Percentiles rank a stretch among this genome's conserved stretches.
phyloP scores from a whole-genome alignment of 257 asterid species.

The Solanum virginianum region DNA sequence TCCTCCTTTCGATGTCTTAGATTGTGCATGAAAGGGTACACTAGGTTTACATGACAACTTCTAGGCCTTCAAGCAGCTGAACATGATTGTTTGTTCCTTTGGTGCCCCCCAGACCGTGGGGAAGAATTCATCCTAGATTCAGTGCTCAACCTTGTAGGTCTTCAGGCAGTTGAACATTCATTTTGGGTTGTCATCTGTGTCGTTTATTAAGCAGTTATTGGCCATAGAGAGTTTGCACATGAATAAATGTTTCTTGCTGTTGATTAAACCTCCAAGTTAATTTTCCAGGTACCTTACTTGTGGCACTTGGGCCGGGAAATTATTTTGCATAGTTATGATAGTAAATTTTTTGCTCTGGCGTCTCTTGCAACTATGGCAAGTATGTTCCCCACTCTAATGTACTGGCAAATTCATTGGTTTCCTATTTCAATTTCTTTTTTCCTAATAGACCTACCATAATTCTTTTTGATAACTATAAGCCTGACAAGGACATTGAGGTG shows the following conservation, averaged over 20 bases:
- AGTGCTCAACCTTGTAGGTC: not conserved
- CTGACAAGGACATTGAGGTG: slow-evolving; percentile 66
- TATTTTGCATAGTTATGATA: slow-evolving; percentile 82
- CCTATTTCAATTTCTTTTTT: not conserved
- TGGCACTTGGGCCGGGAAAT: slow-evolving; percentile 98
- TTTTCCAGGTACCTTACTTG: slow-evolving; percentile 63
- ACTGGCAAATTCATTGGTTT: not conserved
- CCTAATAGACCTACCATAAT: not conserved
- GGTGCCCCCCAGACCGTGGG: not conserved
- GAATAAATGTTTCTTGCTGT: not conserved
- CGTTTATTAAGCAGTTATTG: not conserved
- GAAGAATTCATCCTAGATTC: not conserved
- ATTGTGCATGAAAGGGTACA: not conserved
- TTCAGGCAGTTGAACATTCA: not conserved
- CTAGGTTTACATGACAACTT: not conserved
- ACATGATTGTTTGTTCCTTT: not conserved
- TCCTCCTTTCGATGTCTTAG: not conserved
- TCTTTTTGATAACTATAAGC: slow-evolving; percentile 24
- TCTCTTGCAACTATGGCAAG: slow-evolving; percentile 75
- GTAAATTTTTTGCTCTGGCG: slow-evolving; percentile 63
- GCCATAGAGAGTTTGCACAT: not conserved
- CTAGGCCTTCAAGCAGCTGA: not conserved
- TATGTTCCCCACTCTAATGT: slow-evolving; percentile 4
- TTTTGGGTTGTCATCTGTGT: not conserved
- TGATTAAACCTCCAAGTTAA: not conserved